Conservation (phyloP, 345 rosid species). For the Eucalyptus regnans region DNA sequence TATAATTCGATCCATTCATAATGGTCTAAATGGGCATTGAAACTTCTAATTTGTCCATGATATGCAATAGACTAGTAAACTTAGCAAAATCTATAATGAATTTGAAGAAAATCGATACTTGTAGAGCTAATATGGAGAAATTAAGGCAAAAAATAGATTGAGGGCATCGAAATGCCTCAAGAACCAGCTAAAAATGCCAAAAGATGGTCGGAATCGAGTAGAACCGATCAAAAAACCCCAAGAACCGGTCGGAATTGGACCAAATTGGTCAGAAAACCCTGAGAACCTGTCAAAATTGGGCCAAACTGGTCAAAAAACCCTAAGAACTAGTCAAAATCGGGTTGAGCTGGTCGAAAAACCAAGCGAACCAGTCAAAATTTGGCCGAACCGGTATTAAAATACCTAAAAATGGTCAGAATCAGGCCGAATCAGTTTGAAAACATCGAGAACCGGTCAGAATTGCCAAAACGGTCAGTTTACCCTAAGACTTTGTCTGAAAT, state of each 20-base stretch:
- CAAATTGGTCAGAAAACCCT: too few relatives aligned
- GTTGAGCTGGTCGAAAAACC: accelerated
- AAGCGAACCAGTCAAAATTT: too few relatives aligned
- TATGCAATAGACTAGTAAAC: not conserved
- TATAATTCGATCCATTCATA: not conserved
- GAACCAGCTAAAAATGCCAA: not conserved
- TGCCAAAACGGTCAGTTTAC: too few relatives aligned
- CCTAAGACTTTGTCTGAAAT: accelerated
- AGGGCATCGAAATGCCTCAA: not conserved
- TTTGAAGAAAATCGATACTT: not conserved
- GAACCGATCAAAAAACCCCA: not conserved
- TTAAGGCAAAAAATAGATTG: not conserved
- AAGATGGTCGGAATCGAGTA: not conserved
- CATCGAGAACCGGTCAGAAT: not conserved
- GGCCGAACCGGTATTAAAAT: too few relatives aligned
- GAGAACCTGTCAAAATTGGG: accelerated
- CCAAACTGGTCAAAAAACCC: too few relatives aligned
- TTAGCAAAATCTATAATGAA: not conserved
- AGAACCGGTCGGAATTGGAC: too few relatives aligned
- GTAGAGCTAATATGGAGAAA: not conserved
- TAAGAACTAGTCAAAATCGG: not conserved
- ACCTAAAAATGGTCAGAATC: too few relatives aligned
- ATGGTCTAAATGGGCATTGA: not conserved
- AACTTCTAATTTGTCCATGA: not conserved
- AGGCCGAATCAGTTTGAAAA: too few relatives aligned